Conservation (phyloP, 1,284 basidiomycete genomes). For the Ganoderma resinaceum region DNA sequence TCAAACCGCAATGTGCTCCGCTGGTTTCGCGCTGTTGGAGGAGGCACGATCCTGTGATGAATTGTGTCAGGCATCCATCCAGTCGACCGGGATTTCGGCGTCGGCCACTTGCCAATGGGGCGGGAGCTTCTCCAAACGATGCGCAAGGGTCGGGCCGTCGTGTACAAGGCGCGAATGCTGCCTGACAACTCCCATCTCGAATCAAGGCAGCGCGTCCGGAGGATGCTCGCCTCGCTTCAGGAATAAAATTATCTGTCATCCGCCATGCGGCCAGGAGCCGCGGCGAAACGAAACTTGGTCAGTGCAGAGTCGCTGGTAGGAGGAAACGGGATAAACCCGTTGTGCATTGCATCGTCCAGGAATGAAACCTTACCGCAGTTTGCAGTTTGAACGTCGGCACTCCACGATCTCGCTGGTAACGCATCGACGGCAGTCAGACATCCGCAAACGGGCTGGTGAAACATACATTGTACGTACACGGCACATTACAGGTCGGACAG, state of each 20-base stretch:
- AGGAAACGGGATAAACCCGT: neutral
- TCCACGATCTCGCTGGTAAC: neutral
- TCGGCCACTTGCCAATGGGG: neutral
- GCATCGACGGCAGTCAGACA: conserved; percentile 12
- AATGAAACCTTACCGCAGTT: neutral
- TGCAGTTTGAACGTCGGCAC: neutral
- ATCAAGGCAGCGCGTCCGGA: conserved; percentile 1
- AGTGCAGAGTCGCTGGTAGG: neutral
- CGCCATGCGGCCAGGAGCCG: neutral
- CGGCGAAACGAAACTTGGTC: neutral
- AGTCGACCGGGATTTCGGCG: neutral
- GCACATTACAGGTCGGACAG: conserved; percentile 1
- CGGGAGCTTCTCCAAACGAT: conserved; percentile 19
- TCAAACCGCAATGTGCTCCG: neutral
- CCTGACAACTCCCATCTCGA: neutral
- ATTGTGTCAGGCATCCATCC: neutral
- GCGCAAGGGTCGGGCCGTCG: conserved; percentile 14
- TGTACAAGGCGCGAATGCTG: neutral
- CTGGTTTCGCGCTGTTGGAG: neutral
- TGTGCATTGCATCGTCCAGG: neutral
- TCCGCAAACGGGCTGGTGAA: conserved; percentile 3
- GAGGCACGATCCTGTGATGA: neutral
- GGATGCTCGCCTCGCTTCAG: neutral
- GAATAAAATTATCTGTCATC: neutral
- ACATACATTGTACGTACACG: conserved; percentile 29